Conservation (phyloP, 2,329 filamentous ascomycete species). For the Fusarium buxicola region DNA sequence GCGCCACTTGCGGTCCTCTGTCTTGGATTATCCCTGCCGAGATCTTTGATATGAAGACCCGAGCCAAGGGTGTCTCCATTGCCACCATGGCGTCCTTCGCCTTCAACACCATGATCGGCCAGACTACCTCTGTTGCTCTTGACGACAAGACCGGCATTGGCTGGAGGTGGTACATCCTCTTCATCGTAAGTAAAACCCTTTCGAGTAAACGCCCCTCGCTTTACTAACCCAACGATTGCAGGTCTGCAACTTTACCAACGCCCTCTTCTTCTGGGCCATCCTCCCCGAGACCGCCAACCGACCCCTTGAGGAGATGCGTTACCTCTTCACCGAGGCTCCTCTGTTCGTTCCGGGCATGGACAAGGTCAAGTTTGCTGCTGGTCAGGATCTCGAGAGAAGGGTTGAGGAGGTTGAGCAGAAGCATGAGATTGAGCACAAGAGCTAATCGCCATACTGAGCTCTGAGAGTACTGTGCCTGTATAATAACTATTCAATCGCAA, state of each 20-base stretch:
- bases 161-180: constrained; percentile 62
- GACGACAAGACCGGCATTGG: constrained; percentile 52
- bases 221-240: background rate
- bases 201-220: background rate
- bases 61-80: constrained; percentile 79
- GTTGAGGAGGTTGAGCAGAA: constrained; percentile 27
- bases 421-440: constrained; percentile 23
- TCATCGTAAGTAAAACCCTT: constrained; percentile 48
- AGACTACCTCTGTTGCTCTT: constrained; percentile 66
- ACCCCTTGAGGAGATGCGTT: constrained; percentile 76
- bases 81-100: constrained; percentile 79
- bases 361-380: constrained; percentile 52
- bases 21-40: constrained; percentile 73
- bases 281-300: constrained; percentile 74
- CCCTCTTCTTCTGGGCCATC: constrained; percentile 69
- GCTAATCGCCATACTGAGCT: too few relatives aligned
- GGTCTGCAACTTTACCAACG: constrained; percentile 70
- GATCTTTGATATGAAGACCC: constrained; percentile 81
- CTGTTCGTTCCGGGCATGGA: constrained; percentile 70
- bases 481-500: too few relatives aligned
- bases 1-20: constrained; percentile 75
- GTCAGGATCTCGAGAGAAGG: constrained; percentile 25
- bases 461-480: too few relatives aligned
- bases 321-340: constrained; percentile 73
- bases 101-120: constrained; percentile 80